Evolutionary conservation across 495 filamentous ascomycete genomes (phyloP), one percentile per base, ranked within the genome.

Genomic region (Hypomontagnella submonticulosa): DNA sequence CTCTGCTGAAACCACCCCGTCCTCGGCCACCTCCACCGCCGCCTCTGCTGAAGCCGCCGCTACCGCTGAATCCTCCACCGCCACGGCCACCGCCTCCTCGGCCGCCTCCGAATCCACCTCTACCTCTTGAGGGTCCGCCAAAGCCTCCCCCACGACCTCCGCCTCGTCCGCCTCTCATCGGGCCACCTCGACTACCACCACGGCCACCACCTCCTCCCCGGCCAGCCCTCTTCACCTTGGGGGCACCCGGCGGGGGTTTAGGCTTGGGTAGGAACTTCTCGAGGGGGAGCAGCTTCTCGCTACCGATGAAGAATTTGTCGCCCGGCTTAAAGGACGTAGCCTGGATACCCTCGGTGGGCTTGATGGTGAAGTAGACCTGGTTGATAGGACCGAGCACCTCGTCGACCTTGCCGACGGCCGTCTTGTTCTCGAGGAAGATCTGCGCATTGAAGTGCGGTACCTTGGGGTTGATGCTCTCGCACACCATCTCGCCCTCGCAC

Each of bases 371-470:
- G 83, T 89, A 97, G 59, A 98, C 92, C 76, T 96, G 89, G 83
- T 96, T 97, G 76, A 99, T 89, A 50, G 94, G 92, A 37, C 93
- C 93, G 50, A 97, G 87, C 61, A 97, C 91, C 82, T 97, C 93
- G 81, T 97, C 92, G 73, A 97, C 90, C 80, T 96, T 94, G 79
- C 90, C 92, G 77, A 97, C 84, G 71, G 88, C 81, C 46, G 92
- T 89, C 87, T 97, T 98, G 83, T 98, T 98, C 84, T 99, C 93
- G 50, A 98, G 88, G 83, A 93, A 99, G 72, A 98, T 96, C 50
- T 92, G 92, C 37, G 96, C 95, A 81, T 98, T 98, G 89, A 99
- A 99, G 79, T 97, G 96, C 44, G 95, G 95, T 52, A 99, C 90
- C 81, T 97, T 98, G 56, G 91, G 83, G 82, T 97, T 98, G 76